Percentiles rank a stretch among this genome's conserved stretches.
These are phyloP conservation scores for Ganoderma boninense DNA, from an alignment of 1,284 basidiomycete species.

Conservation along the genomic window DNA sequence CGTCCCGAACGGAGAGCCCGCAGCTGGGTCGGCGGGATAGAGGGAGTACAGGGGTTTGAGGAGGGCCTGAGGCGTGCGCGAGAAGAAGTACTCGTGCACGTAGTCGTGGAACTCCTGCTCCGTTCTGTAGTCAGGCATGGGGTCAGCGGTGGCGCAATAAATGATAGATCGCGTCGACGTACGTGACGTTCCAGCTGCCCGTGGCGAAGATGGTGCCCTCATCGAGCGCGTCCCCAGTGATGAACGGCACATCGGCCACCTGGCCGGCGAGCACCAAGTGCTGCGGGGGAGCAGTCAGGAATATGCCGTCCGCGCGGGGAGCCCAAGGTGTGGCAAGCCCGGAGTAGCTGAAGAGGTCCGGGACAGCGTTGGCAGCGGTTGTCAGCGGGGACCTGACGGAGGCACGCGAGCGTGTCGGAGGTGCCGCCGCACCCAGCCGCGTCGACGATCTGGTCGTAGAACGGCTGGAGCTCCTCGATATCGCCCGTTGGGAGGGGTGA, in stretches of 20 bases:
- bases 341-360: constrained; percentile 15
- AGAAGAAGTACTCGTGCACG: constrained; percentile 20
- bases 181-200: constrained; percentile 26
- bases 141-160: neutral
- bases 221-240: constrained; percentile 37
- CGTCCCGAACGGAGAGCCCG: constrained; percentile 41
- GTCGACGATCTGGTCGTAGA: constrained; percentile 45
- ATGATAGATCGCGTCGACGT: neutral
- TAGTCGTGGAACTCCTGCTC: constrained; percentile 21
- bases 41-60: constrained; percentile 29
- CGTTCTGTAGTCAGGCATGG: constrained; percentile 7
- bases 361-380: constrained; percentile 11
- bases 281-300: constrained; percentile 41
- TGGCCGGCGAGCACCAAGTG: constrained; percentile 34
- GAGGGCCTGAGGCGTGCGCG: constrained; percentile 11
- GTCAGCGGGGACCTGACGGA: constrained; percentile 51
- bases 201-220: constrained; percentile 42
- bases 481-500: constrained; percentile 41
- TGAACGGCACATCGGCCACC: constrained; percentile 22
- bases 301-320: constrained; percentile 46
- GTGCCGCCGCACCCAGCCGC: constrained; percentile 41
- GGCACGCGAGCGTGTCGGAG: constrained; percentile 49
- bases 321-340: constrained; percentile 39
- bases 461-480: constrained; percentile 41
- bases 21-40: constrained; percentile 31